phyloP scores from a whole-genome alignment of 345 rosid species.

The Arabis hirsuta region DNA sequence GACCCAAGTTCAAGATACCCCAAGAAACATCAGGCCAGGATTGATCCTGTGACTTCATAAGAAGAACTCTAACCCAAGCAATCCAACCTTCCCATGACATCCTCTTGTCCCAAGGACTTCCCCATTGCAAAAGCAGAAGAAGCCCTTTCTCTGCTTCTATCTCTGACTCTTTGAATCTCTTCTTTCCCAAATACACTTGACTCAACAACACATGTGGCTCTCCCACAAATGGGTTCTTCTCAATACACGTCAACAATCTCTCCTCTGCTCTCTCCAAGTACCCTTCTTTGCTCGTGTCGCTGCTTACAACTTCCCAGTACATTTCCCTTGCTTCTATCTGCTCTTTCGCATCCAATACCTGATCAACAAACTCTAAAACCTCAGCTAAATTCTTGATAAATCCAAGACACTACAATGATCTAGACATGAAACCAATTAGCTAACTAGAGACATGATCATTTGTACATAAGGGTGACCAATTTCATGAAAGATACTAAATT shows the following conservation, averaged over 20 bases:
- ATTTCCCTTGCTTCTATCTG: constrained; percentile 66
- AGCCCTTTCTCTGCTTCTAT: constrained; percentile 68
- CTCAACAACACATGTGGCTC: constrained; percentile 82
- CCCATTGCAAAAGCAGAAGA: constrained; percentile 77
- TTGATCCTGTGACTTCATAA: constrained; percentile 79
- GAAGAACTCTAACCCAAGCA: constrained; percentile 82
- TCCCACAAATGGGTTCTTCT: constrained; percentile 78
- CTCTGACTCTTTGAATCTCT: constrained; percentile 74
- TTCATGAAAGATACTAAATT: neutral
- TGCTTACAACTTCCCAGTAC: constrained; percentile 81
- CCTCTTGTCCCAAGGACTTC: constrained; percentile 94
- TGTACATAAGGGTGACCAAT: neutral
- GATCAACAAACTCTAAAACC: neutral
- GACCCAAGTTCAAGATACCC: constrained; percentile 84
- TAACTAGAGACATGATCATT: neutral
- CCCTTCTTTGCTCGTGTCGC: constrained; percentile 50
- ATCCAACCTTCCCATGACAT: constrained; percentile 95
- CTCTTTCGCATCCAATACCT: constrained; percentile 58
- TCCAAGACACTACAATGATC: neutral
- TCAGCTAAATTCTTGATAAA: neutral
- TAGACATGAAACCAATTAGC: constrained; percentile 3
- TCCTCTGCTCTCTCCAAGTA: constrained; percentile 59
- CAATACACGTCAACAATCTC: constrained; percentile 50
- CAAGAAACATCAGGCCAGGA: constrained; percentile 83
- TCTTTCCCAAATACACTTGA: constrained; percentile 62